Conservation (phyloP, 345 rosid species). For the Jatropha curcas region DNA sequence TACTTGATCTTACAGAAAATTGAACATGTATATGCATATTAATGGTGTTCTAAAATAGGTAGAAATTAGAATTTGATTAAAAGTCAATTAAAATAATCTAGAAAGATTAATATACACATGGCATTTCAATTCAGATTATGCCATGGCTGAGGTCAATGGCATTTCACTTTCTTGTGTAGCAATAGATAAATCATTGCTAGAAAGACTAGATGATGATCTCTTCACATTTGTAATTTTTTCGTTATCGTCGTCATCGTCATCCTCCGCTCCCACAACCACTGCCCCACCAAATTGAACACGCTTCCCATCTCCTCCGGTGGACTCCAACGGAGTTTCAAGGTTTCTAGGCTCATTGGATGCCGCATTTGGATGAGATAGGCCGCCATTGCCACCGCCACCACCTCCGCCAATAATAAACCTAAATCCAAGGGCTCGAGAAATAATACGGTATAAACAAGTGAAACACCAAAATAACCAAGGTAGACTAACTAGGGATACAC, state of each 20-base stretch:
- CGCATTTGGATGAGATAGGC: neutral
- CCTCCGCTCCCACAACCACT: slow-evolving; percentile 10
- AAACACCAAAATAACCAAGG: slow-evolving; percentile 85
- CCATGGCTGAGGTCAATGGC: slow-evolving; percentile 41
- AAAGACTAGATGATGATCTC: slow-evolving; percentile 5
- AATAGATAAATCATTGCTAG: slow-evolving; percentile 12
- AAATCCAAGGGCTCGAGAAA: slow-evolving; percentile 61
- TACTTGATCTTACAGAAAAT: too few species aligned
- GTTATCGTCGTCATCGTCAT: neutral
- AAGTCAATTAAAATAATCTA: too few species aligned
- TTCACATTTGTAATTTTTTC: neutral
- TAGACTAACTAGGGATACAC: slow-evolving; percentile 62
- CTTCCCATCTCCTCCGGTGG: neutral
- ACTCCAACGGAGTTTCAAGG: neutral
- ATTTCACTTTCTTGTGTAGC: slow-evolving; percentile 44
- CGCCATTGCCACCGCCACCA: slow-evolving; percentile 27
- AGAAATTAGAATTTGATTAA: too few species aligned
- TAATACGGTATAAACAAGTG: slow-evolving; percentile 55
- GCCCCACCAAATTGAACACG: slow-evolving; percentile 11
- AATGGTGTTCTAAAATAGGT: too few species aligned
- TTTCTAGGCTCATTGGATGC: neutral
- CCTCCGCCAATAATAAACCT: slow-evolving; percentile 43
- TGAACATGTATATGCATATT: too few species aligned
- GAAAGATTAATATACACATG: too few species aligned
- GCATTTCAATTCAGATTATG: too few species aligned